Percentiles rank a stretch among this genome's conserved stretches.
Conservation (phyloP, 441 rosid species). For the Erysimum cheiri region DNA sequence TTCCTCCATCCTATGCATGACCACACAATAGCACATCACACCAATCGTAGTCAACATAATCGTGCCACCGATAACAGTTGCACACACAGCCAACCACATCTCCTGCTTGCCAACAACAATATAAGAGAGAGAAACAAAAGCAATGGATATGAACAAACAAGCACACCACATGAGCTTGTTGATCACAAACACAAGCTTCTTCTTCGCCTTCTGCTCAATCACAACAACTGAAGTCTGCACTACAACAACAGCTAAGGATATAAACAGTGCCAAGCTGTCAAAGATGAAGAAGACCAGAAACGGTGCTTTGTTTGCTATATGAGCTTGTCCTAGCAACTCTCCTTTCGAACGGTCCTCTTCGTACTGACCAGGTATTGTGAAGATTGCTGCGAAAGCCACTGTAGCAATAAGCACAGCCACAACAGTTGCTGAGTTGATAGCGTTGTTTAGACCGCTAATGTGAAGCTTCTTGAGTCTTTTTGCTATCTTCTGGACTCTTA, state of each 20-base stretch:
- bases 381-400: conserved; percentile 98
- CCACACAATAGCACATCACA: conserved; percentile 86
- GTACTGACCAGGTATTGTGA: conserved; percentile 93
- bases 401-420: conserved; percentile 98
- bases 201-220: conserved; percentile 93
- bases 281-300: conserved; percentile 83
- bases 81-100: conserved; percentile 78
- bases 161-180: conserved; percentile 99
- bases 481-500: conserved; percentile 86
- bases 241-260: conserved; percentile 96
- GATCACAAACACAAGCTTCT: conserved; percentile 93
- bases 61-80: conserved; percentile 80
- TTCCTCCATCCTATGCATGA: conserved; percentile 85
- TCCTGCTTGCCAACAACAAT: conserved; percentile 84
- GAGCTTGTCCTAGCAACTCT: conserved; percentile 74
- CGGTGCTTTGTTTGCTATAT: conserved; percentile 68
- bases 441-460: conserved; percentile 95
- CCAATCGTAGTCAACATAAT: conserved; percentile 96
- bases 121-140: conserved; percentile 88
- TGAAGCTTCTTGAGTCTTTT: conserved; percentile 92
- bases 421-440: conserved; percentile 87
- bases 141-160: conserved; percentile 85
- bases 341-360: conserved; percentile 58
- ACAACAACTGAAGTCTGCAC: conserved; percentile 98
- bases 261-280: conserved; percentile 93